Percentiles rank a stretch among this genome's conserved stretches.
These are phyloP conservation scores for Ascochyta koolunga DNA, from an alignment of 2,329 filamentous ascomycete species.

Conservation along the genomic window DNA sequence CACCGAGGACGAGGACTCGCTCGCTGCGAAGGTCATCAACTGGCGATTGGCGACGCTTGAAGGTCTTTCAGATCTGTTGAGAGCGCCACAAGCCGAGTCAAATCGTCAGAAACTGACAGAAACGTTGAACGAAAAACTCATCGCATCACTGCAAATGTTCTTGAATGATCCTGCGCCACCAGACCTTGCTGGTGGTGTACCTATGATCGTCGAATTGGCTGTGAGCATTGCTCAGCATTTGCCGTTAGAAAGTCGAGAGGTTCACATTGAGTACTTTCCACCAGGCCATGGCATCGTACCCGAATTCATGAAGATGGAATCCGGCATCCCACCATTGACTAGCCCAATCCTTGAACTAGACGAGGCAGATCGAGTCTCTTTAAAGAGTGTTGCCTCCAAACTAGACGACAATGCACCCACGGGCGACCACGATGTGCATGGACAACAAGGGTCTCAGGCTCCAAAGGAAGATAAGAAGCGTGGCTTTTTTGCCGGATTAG, in stretches of 20 bases:
- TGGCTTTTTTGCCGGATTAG: slow-evolving; percentile 53
- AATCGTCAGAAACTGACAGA: slow-evolving; percentile 65
- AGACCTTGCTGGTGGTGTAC: slow-evolving; percentile 84
- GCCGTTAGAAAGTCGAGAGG: slow-evolving; percentile 88
- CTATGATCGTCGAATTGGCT: slow-evolving; percentile 91
- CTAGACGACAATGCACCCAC: slow-evolving; percentile 37
- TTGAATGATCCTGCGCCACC: slow-evolving; percentile 77
- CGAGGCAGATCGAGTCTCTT: slow-evolving; percentile 49
- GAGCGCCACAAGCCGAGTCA: slow-evolving; percentile 67
- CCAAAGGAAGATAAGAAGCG: slow-evolving; percentile 45
- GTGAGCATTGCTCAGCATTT: slow-evolving; percentile 85
- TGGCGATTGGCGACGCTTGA: slow-evolving; percentile 95
- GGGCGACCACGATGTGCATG: slow-evolving; percentile 39
- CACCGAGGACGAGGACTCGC: slow-evolving; percentile 86
- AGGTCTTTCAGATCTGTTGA: slow-evolving; percentile 76
- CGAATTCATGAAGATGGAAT: slow-evolving; percentile 84
- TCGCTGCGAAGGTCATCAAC: slow-evolving; percentile 84
- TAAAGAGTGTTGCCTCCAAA: slow-evolving; percentile 43
- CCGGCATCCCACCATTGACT: slow-evolving; percentile 56
- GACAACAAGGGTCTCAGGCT: slow-evolving; percentile 37
- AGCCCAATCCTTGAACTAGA: slow-evolving; percentile 51
- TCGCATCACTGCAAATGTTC: slow-evolving; percentile 73
- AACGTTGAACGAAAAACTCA: slow-evolving; percentile 70
- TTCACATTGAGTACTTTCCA: slow-evolving; percentile 82
- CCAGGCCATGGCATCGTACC: slow-evolving; percentile 74